Evolutionary conservation across 1,139 yeast genomes (phyloP).

Genomic region (Suhomyces wounanorum): DNA sequence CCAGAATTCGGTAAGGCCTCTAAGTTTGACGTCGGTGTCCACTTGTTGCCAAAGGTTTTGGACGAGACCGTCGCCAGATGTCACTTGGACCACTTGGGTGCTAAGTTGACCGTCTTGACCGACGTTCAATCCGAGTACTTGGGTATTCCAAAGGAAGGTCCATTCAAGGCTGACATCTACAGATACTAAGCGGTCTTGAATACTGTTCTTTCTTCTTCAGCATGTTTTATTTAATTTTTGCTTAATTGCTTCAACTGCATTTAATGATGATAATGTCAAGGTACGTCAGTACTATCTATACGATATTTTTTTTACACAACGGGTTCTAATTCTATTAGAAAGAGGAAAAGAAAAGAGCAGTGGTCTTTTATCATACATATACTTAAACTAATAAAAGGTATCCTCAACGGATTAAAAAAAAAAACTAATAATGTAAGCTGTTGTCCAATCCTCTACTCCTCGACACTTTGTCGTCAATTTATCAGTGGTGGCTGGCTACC

Average conservation of each 20-base stretch:
- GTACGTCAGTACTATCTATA: slow-evolving; percentile 4
- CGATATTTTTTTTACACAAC: slow-evolving; percentile 12
- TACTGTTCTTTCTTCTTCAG: slow-evolving; percentile 13
- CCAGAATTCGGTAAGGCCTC: slow-evolving; percentile 94
- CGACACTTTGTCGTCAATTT: background rate
- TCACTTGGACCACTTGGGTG: slow-evolving; percentile 96
- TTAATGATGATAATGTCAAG: slow-evolving; percentile 29
- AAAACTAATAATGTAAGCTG: background rate
- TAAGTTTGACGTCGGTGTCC: slow-evolving; percentile 90
- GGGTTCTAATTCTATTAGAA: slow-evolving; percentile 17
- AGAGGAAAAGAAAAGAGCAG: slow-evolving; percentile 17
- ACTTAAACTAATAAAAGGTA: slow-evolving; percentile 28
- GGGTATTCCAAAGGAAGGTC: slow-evolving; percentile 92
- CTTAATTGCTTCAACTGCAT: slow-evolving; percentile 54
- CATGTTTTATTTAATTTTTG: slow-evolving; percentile 20
- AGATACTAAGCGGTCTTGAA: slow-evolving; percentile 65
- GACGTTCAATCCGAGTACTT: slow-evolving; percentile 91
- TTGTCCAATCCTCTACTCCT: background rate
- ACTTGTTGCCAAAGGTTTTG: slow-evolving; percentile 95
- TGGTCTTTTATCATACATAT: slow-evolving; percentile 21
- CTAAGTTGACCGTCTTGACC: slow-evolving; percentile 77
- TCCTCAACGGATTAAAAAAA: slow-evolving; percentile 41
- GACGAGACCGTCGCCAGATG: slow-evolving; percentile 99
- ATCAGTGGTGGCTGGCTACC: background rate
- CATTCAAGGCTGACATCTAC: slow-evolving; percentile 98